Base-by-base conservation (phyloP, 2,329 filamentous ascomycete species). In the Aspergillus novoparasiticus region DNA sequence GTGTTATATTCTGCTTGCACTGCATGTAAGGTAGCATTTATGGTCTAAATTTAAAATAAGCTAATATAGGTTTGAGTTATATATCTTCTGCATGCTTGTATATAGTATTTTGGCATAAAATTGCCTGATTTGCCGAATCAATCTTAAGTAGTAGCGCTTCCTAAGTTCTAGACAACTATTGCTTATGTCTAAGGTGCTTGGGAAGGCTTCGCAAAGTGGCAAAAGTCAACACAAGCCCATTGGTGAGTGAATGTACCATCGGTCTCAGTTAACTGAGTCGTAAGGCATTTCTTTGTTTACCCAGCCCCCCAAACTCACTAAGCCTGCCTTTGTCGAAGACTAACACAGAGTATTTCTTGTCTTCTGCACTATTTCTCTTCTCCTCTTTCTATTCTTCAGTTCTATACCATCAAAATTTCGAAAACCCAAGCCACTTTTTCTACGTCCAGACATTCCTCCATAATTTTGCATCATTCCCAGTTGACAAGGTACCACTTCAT, bases 231-330 rank as follows among this genome's bases (percentile, higher is more conserved):
- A 19, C 14, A 23, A 59, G 23, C 26, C 36, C 32, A 14, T 28
- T 30, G 34, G 28, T 30, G 23, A 28, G 56, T 62, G 56, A 59
- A 62, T 62, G 32, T 30, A 28, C 19, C 32, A 32, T 62, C 23
- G n/a, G 50, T 59, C 28, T 56, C 21, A 62, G 57, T 59, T 56
- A 11, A 59, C 48, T 23, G 60, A 48, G 43, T 10, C 23, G 51
- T 54, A 54, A n/a, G 45, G 28, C 12, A 41, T 59, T 62, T 46
- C 56, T 59, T 62, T 62, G 56, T 59, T 34, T 62, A 23, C 28
- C 59, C 60, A 59, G 48, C 56, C 56, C 56, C 36, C 36, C 60
- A 54, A 59, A 34, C 28, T 59, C 60, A 56, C 39, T 32, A 23
- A 62, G 28, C 30, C 36, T 53, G 28, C 60, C 56, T 55, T 50